Percentiles rank a stretch among this genome's conserved stretches.
Evolutionary conservation across 768 basidiomycete genomes (phyloP).

Genomic region (Xerocomus potaroensis): DNA sequence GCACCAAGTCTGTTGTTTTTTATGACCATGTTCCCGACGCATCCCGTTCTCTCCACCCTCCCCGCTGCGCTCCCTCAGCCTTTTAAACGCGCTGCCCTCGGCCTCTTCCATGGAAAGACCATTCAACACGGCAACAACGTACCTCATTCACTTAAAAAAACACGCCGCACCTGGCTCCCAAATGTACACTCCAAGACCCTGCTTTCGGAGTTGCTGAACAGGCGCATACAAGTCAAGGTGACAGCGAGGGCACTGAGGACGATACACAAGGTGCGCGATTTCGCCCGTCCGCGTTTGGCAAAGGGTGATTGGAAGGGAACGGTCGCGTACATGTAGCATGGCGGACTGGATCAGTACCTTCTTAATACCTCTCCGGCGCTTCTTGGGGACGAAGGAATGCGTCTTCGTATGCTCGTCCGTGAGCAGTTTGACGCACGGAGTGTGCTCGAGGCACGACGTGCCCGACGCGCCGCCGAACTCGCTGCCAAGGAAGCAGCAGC

Average conservation of each 20-base stretch:
- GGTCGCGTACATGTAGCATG: conserved; percentile 44
- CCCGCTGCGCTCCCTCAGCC: conserved; percentile 48
- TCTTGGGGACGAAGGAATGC: conserved; percentile 40
- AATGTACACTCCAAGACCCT: conserved; percentile 79
- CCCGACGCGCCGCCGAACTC: conserved; percentile 16
- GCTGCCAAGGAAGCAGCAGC: conserved; percentile 15
- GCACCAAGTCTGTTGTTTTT: not conserved
- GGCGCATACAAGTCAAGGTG: conserved; percentile 59
- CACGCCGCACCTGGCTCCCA: conserved; percentile 82
- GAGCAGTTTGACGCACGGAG: conserved; percentile 27
- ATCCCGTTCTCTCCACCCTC: conserved; percentile 13
- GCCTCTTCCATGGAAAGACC: conserved; percentile 78
- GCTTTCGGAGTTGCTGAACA: conserved; percentile 59
- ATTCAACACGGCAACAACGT: conserved; percentile 86
- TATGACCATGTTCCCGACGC: conserved; percentile 23
- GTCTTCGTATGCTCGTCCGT: conserved; percentile 40
- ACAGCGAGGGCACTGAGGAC: conserved; percentile 75
- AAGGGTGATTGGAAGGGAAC: not conserved
- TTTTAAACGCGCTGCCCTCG: conserved; percentile 77
- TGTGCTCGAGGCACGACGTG: conserved; percentile 14
- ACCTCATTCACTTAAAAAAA: conserved; percentile 85
- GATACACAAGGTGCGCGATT: conserved; percentile 67
- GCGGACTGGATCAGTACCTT: conserved; percentile 71
- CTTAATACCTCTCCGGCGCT: conserved; percentile 40
- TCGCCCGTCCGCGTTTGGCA: no score